These are phyloP conservation scores for Pistacia integerrima DNA, from an alignment of 345 rosid genomes.

Conservation along the genomic window DNA sequence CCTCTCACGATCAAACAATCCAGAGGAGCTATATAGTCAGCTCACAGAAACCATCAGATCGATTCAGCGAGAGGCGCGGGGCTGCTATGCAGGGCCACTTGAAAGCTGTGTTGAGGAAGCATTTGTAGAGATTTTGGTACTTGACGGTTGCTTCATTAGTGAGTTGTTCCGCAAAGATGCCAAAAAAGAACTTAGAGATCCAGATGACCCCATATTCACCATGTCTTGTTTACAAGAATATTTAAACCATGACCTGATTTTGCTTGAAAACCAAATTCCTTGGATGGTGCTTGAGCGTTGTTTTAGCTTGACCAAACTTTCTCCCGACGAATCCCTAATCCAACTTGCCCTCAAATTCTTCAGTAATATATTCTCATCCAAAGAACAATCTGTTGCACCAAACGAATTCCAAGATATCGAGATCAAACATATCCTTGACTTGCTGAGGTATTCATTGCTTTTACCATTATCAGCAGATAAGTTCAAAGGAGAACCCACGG, in stretches of 20 bases:
- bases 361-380: not conserved
- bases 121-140: constrained; percentile 23
- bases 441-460: too few species aligned
- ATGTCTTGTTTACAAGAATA: constrained; percentile 21
- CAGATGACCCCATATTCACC: constrained; percentile 23
- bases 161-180: constrained; percentile 25
- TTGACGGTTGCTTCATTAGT: constrained; percentile 39
- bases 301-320: constrained; percentile 11
- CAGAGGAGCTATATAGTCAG: not conserved
- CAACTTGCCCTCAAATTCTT: constrained; percentile 16
- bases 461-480: not conserved
- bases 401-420: not conserved
- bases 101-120: not conserved
- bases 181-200: not conserved
- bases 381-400: too few species aligned
- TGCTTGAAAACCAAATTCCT: constrained; percentile 40
- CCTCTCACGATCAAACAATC: constrained; percentile 2
- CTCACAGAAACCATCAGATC: not conserved
- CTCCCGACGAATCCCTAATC: constrained; percentile 3
- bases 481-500: too few species aligned
- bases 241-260: constrained; percentile 31
- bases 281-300: constrained; percentile 32
- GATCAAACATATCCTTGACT: too few species aligned
- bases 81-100: constrained; percentile 15
- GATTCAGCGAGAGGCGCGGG: constrained; percentile 24